Evolutionary conservation across 305 asterid species (phyloP).

Genomic region (Caryopteris hybrid): DNA sequence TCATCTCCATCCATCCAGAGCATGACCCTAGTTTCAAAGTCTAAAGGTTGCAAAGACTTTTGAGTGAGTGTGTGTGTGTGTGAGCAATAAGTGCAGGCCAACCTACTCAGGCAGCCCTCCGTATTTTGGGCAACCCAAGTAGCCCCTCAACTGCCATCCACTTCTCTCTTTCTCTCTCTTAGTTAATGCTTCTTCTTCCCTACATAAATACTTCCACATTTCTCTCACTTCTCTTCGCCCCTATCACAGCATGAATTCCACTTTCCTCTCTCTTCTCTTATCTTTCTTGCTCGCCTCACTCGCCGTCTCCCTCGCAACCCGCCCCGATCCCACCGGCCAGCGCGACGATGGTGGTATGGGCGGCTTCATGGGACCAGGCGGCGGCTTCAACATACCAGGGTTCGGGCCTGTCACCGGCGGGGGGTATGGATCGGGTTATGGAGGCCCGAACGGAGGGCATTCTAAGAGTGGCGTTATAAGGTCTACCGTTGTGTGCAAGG

Average conservation of each 20-base stretch:
- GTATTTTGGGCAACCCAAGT: neutral
- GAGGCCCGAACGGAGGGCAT: conserved; percentile 66
- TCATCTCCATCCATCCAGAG: no score
- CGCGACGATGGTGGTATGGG: conserved; percentile 23
- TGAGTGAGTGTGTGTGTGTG: neutral
- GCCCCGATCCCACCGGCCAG: conserved; percentile 19
- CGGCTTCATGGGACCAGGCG: conserved; percentile 51
- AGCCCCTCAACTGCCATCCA: conserved; percentile 37
- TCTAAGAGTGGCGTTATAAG: conserved; percentile 41
- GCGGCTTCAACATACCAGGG: conserved; percentile 71
- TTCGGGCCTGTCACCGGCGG: conserved; percentile 49
- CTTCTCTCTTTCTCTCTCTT: neutral
- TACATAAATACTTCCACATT: neutral
- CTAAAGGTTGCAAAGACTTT: conserved; percentile 3
- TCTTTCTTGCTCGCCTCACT: conserved; percentile 31
- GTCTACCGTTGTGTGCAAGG: conserved; percentile 43
- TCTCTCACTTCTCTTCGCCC: conserved; percentile 2
- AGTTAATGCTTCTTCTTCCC: conserved; percentile 16
- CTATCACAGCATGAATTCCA: conserved; percentile 30
- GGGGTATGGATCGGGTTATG: conserved; percentile 70
- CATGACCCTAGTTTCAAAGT: neutral
- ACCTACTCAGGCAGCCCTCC: conserved; percentile 1
- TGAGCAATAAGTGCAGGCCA: conserved; percentile 20
- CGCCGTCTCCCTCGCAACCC: conserved; percentile 30
- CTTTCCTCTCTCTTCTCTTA: conserved; percentile 14